Percentiles rank a stretch among this genome's conserved stretches.
These are phyloP conservation scores for Malus sieversii DNA, from an alignment of 306 rosid genomes.

Conservation along the genomic window DNA sequence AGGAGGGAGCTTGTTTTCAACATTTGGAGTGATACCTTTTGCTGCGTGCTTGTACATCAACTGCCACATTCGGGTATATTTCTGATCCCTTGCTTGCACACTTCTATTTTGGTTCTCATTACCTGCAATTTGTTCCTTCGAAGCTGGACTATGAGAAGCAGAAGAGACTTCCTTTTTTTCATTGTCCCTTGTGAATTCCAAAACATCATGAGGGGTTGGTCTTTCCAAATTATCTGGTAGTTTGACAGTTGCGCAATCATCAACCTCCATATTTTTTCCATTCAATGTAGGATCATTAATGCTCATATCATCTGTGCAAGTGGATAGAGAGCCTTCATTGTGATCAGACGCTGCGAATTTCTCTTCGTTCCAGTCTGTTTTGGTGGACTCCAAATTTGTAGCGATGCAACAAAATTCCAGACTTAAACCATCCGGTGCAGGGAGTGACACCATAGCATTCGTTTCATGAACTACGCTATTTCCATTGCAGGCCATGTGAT, in stretches of 20 bases:
- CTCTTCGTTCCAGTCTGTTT: background rate
- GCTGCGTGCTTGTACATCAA: slow-evolving; percentile 77
- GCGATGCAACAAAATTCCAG: background rate
- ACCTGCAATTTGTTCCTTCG: slow-evolving; percentile 17
- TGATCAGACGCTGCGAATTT: background rate
- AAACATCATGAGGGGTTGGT: background rate
- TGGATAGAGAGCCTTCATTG: slow-evolving; percentile 8
- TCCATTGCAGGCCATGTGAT: slow-evolving; percentile 16
- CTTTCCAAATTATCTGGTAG: background rate
- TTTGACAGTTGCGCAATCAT: background rate
- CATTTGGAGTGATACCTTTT: slow-evolving; percentile 18
- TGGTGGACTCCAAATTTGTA: background rate
- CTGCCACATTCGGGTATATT: slow-evolving; percentile 62
- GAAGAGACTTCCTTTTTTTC: slow-evolving; percentile 22
- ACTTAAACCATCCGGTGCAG: background rate
- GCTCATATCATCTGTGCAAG: background rate
- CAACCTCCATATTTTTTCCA: background rate
- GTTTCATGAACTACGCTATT: slow-evolving; percentile 12
- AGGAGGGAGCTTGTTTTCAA: slow-evolving; percentile 23
- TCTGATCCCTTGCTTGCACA: slow-evolving; percentile 41
- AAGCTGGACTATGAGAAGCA: slow-evolving; percentile 13
- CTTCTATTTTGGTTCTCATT: slow-evolving; percentile 11
- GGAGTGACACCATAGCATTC: background rate
- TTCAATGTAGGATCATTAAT: background rate
- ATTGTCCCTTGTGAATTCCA: slow-evolving; percentile 8